Evolutionary conservation across 345 rosid genomes (phyloP).

Genomic region (Aquilaria sinensis): DNA sequence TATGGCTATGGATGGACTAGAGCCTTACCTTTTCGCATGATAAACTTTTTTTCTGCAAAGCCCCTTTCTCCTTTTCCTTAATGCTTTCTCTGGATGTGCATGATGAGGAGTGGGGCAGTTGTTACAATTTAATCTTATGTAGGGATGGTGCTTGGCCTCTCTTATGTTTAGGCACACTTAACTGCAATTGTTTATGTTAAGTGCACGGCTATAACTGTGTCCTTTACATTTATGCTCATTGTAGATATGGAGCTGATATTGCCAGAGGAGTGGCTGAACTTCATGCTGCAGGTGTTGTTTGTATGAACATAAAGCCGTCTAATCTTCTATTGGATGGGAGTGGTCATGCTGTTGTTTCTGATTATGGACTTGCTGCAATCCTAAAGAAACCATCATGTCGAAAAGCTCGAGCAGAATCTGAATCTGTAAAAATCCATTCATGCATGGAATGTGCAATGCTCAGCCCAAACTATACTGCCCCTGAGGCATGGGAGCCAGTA

Average conservation of each 20-base stretch:
- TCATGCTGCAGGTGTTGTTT: slow-evolving; percentile 94
- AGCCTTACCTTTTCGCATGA: too few relatives aligned
- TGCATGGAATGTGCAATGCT: slow-evolving; percentile 86
- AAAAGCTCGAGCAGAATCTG: slow-evolving; percentile 59
- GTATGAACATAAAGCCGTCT: slow-evolving; percentile 95
- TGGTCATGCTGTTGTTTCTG: slow-evolving; percentile 92
- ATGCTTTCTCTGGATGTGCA: too few relatives aligned
- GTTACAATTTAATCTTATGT: too few relatives aligned
- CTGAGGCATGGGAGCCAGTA: slow-evolving; percentile 99
- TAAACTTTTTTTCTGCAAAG: too few relatives aligned
- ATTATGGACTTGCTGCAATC: slow-evolving; percentile 84
- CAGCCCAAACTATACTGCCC: slow-evolving; percentile 89
- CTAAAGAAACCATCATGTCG: slow-evolving; percentile 82
- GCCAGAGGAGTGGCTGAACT: slow-evolving; percentile 96
- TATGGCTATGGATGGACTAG: too few relatives aligned
- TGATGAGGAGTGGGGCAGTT: too few relatives aligned
- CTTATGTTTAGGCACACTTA: too few relatives aligned
- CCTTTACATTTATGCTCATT: slow-evolving; percentile 25
- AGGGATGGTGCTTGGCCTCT: too few relatives aligned
- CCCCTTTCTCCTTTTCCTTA: too few relatives aligned
- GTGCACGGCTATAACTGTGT: slow-evolving; percentile 12
- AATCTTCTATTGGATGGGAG: slow-evolving; percentile 80
- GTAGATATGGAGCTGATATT: slow-evolving; percentile 93
- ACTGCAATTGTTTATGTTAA: too few relatives aligned
- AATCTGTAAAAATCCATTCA: slow-evolving; percentile 57